Evolutionary conservation across 768 basidiomycete species (phyloP).

Genomic region (Hericium alpestre): DNA sequence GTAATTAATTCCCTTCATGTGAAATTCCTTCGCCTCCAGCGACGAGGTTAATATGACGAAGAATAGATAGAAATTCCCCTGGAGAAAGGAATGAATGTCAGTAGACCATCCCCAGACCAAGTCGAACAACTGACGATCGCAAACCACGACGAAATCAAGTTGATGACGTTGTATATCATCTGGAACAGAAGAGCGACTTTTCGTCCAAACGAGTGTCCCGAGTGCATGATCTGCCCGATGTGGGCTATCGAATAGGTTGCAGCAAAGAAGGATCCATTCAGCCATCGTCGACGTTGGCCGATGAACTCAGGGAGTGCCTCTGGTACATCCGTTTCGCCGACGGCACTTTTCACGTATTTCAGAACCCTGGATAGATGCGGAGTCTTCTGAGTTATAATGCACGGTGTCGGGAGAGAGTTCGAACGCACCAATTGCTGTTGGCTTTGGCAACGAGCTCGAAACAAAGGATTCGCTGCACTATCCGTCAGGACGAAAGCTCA

Average conservation of each 20-base stretch:
- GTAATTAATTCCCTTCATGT: conserved; percentile 50
- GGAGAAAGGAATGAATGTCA: conserved; percentile 1
- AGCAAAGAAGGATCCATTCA: conserved; percentile 91
- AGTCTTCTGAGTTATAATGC: conserved; percentile 4
- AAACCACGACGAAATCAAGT: conserved; percentile 90
- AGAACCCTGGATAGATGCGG: conserved; percentile 62
- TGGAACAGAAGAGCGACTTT: conserved; percentile 71
- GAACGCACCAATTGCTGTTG: conserved; percentile 63
- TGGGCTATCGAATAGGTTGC: conserved; percentile 90
- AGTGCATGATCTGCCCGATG: conserved; percentile 64
- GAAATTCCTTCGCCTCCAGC: conserved; percentile 64
- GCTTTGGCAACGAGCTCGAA: conserved; percentile 72
- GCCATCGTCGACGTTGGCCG: conserved; percentile 79
- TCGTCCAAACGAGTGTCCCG: conserved; percentile 69
- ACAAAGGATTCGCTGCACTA: conserved; percentile 64
- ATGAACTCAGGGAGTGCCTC: conserved; percentile 91
- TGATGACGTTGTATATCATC: conserved; percentile 79
- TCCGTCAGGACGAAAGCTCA: conserved; percentile 2
- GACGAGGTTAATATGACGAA: conserved; percentile 91
- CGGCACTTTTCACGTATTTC: conserved; percentile 89
- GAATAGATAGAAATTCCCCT: conserved; percentile 95
- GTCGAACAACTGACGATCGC: conserved; percentile 49
- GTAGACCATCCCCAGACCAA: neutral
- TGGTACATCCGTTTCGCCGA: conserved; percentile 90
- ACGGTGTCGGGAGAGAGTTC: too few species aligned